These are phyloP conservation scores for Malassezia obtusa DNA, from an alignment of 1,284 basidiomycete genomes.

Conservation along the genomic window DNA sequence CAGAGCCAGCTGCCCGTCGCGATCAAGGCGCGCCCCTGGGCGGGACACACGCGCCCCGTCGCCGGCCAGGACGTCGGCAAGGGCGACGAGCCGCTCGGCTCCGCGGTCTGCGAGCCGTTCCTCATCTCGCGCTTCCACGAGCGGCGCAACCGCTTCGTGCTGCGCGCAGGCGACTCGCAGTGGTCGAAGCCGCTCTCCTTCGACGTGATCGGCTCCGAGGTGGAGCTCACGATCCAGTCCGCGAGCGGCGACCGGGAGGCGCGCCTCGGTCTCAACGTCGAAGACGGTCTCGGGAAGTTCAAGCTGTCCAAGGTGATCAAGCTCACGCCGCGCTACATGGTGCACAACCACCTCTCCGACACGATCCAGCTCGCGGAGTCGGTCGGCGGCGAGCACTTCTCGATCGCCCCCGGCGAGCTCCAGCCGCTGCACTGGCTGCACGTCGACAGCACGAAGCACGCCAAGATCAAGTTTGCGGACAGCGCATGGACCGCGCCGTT, in stretches of 20 bases:
- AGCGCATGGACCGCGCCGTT: constrained; percentile 80
- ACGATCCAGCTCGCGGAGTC: constrained; percentile 75
- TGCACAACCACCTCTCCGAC: constrained; percentile 69
- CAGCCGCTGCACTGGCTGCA: constrained; percentile 64
- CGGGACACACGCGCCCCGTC: constrained; percentile 66
- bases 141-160: constrained; percentile 71
- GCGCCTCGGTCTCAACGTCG: constrained; percentile 81
- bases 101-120: constrained; percentile 45
- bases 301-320: constrained; percentile 92
- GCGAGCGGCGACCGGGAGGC: constrained; percentile 64
- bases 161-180: constrained; percentile 72
- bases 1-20: constrained; percentile 81
- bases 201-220: constrained; percentile 84
- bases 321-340: constrained; percentile 76
- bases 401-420: constrained; percentile 54
- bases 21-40: constrained; percentile 64
- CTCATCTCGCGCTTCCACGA: constrained; percentile 72
- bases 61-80: constrained; percentile 60
- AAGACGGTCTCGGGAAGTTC: constrained; percentile 80
- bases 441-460: constrained; percentile 54
- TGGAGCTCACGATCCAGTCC: constrained; percentile 67
- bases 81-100: constrained; percentile 44
- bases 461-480: constrained; percentile 73
- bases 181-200: constrained; percentile 62
- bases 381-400: constrained; percentile 53